These are phyloP conservation scores for Termitomyces sp. DNA, from an alignment of 768 basidiomycete species.

Conservation along the genomic window DNA sequence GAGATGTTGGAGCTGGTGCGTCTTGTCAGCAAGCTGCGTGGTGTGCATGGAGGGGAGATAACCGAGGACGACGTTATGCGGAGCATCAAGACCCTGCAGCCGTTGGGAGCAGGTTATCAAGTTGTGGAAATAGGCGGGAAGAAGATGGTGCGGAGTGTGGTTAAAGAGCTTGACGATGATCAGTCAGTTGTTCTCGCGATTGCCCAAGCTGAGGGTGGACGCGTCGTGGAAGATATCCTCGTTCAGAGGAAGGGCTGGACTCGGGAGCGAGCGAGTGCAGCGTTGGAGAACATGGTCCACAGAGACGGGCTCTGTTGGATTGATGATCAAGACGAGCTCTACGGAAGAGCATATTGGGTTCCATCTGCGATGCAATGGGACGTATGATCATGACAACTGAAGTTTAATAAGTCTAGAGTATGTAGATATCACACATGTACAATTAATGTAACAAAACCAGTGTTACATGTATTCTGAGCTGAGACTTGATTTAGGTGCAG, in stretches of 20 bases:
- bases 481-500: constrained; percentile 10
- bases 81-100: constrained; percentile 82
- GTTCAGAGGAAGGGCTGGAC: constrained; percentile 70
- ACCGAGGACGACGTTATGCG: constrained; percentile 81
- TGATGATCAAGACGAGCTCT: constrained; percentile 76
- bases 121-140: constrained; percentile 67
- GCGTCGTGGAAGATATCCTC: constrained; percentile 60
- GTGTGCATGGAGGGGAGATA: constrained; percentile 59
- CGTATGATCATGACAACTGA: constrained; percentile 25
- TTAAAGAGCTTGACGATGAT: constrained; percentile 86
- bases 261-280: constrained; percentile 65
- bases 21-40: constrained; percentile 71
- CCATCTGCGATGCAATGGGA: constrained; percentile 88
- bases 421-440: neutral
- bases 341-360: constrained; percentile 77
- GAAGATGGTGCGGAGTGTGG: constrained; percentile 85
- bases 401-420: neutral
- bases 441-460: neutral
- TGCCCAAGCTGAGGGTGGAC: constrained; percentile 62
- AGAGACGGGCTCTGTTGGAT: constrained; percentile 93
- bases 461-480: constrained; percentile 4
- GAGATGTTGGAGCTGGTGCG: constrained; percentile 81
- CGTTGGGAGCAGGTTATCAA: constrained; percentile 89
- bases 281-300: constrained; percentile 85
- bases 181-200: constrained; percentile 78